Percentiles rank a stretch among this genome's conserved stretches.
Conservation (phyloP, 352 stramenopile species). For the Phytophthora aleatoria region DNA sequence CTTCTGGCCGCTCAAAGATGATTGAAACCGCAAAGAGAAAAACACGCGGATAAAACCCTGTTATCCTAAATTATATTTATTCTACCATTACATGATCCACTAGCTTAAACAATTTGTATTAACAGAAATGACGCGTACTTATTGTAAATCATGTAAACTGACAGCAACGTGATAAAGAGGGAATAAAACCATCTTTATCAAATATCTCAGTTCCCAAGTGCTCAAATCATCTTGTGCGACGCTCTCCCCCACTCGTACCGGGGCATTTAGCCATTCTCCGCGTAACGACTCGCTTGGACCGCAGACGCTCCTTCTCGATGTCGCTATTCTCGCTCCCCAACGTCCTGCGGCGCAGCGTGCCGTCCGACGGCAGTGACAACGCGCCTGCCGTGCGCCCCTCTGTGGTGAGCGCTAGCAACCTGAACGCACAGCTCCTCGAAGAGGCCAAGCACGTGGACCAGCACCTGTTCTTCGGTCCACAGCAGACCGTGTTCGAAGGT, state of each 20-base stretch:
- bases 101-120: neutral
- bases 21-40: slow-evolving; percentile 24
- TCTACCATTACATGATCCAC: neutral
- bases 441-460: slow-evolving; percentile 68
- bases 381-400: slow-evolving; percentile 57
- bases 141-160: too few relatives aligned
- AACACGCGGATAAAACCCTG: slow-evolving; percentile 21
- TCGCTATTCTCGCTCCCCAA: slow-evolving; percentile 84
- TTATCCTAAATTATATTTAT: slow-evolving; percentile 7
- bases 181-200: slow-evolving; percentile 6
- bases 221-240: slow-evolving; percentile 25
- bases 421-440: slow-evolving; percentile 76
- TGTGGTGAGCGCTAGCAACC: slow-evolving; percentile 60
- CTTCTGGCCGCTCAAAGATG: slow-evolving; percentile 21
- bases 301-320: slow-evolving; percentile 34
- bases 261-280: slow-evolving; percentile 37
- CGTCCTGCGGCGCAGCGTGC: slow-evolving; percentile 63
- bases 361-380: slow-evolving; percentile 53
- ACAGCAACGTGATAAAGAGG: slow-evolving; percentile 2
- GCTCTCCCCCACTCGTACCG: slow-evolving; percentile 22
- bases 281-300: slow-evolving; percentile 20
- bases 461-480: slow-evolving; percentile 84
- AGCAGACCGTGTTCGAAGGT: slow-evolving; percentile 72
- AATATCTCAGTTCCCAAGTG: neutral
- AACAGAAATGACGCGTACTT: neutral